Conservation (phyloP, 2,329 filamentous ascomycete genomes). For the Simplicillium sp. region DNA sequence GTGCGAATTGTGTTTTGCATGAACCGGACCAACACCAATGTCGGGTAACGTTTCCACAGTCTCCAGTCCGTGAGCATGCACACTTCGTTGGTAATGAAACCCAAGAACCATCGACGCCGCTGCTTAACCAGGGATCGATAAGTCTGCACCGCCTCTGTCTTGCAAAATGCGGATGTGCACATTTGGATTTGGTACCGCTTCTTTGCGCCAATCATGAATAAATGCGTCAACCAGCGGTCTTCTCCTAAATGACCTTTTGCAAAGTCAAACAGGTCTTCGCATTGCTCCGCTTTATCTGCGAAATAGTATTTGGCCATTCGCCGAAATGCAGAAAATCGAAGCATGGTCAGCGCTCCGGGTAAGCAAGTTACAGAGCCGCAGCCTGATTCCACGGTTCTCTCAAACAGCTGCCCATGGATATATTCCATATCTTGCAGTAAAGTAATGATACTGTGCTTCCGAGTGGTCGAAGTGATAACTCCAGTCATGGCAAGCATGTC, state of each 20-base stretch:
- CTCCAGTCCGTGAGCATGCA: conserved; percentile 96
- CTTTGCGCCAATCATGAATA: conserved; percentile 97
- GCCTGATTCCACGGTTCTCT: conserved; percentile 88
- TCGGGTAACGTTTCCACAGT: conserved; percentile 83
- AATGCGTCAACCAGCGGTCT: conserved; percentile 91
- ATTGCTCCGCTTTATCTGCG: conserved; percentile 90
- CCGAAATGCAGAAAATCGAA: conserved; percentile 91
- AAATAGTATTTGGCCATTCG: conserved; percentile 99
- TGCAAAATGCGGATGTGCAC: conserved; percentile 96
- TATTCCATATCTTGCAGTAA: conserved; percentile 97
- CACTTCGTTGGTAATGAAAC: conserved; percentile 95
- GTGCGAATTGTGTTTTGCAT: conserved; percentile 96
- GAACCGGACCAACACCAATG: conserved; percentile 78
- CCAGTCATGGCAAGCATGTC: conserved; percentile 98
- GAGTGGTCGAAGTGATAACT: conserved; percentile 89
- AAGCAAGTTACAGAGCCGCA: conserved; percentile 92
- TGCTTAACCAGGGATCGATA: conserved; percentile 84
- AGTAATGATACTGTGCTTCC: conserved; percentile 81
- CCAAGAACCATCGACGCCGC: conserved; percentile 89
- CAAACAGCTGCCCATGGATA: conserved; percentile 91
- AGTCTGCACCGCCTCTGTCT: conserved; percentile 91
- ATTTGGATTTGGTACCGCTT: conserved; percentile 93
- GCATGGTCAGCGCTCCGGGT: conserved; percentile 87
- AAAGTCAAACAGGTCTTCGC: conserved; percentile 92
- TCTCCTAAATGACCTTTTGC: conserved; percentile 93